Base-by-base conservation (phyloP, 106 monocot species). In the Allium cepa region DNA sequence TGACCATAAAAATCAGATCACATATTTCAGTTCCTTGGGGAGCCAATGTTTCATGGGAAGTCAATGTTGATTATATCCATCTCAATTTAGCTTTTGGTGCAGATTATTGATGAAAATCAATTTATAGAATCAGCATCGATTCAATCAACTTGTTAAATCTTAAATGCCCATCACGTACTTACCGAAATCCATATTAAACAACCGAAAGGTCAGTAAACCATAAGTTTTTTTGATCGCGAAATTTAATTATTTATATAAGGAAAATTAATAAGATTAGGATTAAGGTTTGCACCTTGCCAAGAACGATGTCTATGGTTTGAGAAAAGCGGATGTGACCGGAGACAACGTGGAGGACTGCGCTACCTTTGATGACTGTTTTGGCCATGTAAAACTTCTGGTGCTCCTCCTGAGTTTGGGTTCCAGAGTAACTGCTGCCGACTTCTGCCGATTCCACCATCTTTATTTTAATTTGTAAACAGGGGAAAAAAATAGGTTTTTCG, bases 271-370 rank as follows among this genome's bases (percentile, higher is more conserved):
- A n/a, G 17, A 50, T 10, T 14, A 8, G 16, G 48, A 12, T 5
- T 11, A 49, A 15, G 49, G 22, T 11, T 8, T 18, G n/a, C 52
- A 96, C 96, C 89, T 87, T 92, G 26, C 92, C 92, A 59, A 97
- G 83, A 26, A 97, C 89, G 75, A 92, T 58, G 68, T 97, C 97
- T 27, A 45, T 36, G 63, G 82, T 84, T 36, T 68, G 69, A 11
- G 85, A 77, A 27, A 88, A 84, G 12, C 97, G 92, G 73, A 97
- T 63, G 76, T 78, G 86, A 17, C 97, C 97, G 6, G 62, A 52
- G 51, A 83, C 92, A 53, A 80, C 92, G 22, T 97, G 97, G 63
- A 92, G 84, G 51, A 97, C 77, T 64, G 84, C 92, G 80, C 92
- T 84, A 0, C 92, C 86, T 27, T 72, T 71, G 63, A 97, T 62